Evolutionary conservation across 148 eudicot species (phyloP).

Genomic region (Drosera capensis): DNA sequence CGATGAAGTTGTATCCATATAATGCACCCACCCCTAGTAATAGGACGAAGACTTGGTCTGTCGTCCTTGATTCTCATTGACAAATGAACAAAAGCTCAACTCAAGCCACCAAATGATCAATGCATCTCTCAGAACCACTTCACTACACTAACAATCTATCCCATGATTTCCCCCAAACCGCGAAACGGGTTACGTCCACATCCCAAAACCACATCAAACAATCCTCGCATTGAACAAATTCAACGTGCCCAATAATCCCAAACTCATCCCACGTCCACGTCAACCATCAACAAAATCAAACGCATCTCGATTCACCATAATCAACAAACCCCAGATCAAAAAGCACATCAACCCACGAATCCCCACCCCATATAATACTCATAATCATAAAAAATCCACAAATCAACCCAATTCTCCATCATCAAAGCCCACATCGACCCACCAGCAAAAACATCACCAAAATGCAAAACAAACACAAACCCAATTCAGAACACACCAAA

Average conservation of each 20-base stretch:
- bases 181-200: too few relatives aligned
- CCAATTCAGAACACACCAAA: neutral
- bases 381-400: neutral
- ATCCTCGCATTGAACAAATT: too few relatives aligned
- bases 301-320: neutral
- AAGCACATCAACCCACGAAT: neutral
- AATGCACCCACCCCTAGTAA: too few relatives aligned
- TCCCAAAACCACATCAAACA: too few relatives aligned
- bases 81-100: too few relatives aligned
- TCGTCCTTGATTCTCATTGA: too few relatives aligned
- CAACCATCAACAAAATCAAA: neutral
- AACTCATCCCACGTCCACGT: constrained; percentile 2
- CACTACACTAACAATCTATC: too few relatives aligned
- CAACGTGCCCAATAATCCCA: constrained; percentile 1
- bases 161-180: too few relatives aligned
- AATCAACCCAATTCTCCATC: neutral
- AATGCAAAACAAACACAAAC: neutral
- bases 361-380: neutral
- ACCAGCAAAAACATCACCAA: neutral
- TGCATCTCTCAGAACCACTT: too few relatives aligned
- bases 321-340: constrained; percentile 1
- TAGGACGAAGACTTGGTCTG: too few relatives aligned
- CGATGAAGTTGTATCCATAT: too few relatives aligned
- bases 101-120: too few relatives aligned
- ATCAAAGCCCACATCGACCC: neutral